phyloP scores from a whole-genome alignment of 202 grass and related monocot genomes.

The Schoenoplectus triqueter region DNA sequence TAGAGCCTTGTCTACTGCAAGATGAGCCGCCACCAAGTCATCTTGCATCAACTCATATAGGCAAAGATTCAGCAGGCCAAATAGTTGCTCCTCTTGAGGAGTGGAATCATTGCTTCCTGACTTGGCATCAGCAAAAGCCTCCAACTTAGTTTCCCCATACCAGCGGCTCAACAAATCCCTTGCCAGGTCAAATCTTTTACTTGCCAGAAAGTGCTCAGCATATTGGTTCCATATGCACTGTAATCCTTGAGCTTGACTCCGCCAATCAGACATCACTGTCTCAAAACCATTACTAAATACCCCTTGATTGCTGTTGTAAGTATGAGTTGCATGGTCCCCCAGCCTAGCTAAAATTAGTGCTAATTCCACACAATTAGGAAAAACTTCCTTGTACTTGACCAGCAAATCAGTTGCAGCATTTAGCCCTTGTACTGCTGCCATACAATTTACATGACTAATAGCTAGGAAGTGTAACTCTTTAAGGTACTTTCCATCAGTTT shows the following conservation, averaged over 20 bases:
- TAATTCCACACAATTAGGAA: constrained; percentile 82
- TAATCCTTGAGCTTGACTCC: constrained; percentile 68
- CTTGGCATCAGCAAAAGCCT: constrained; percentile 30
- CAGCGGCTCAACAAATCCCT: constrained; percentile 62
- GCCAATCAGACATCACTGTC: constrained; percentile 70
- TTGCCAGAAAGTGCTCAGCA: constrained; percentile 58
- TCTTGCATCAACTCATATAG: constrained; percentile 61
- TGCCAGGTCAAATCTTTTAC: constrained; percentile 60
- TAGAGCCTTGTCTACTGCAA: constrained; percentile 69
- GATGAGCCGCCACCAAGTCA: constrained; percentile 60
- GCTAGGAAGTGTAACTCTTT: constrained; percentile 70
- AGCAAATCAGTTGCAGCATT: constrained; percentile 62
- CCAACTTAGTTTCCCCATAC: constrained; percentile 55
- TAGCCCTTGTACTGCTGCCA: constrained; percentile 61
- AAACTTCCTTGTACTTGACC: constrained; percentile 76
- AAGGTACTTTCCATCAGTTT: constrained; percentile 69
- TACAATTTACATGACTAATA: constrained; percentile 75
- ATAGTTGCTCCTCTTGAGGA: constrained; percentile 53
- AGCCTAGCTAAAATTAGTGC: constrained; percentile 62
- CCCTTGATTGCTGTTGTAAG: constrained; percentile 32
- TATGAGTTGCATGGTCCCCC: constrained; percentile 45
- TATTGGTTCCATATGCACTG: constrained; percentile 95
- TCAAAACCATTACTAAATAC: constrained; percentile 62
- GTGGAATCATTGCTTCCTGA: constrained; percentile 39
- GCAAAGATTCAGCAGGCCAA: constrained; percentile 74